A percentile compares a stretch with the other conserved stretches of the same genome.
Evolutionary conservation across 1,284 basidiomycete species (phyloP).

Genomic region (Ustilago crameri): DNA sequence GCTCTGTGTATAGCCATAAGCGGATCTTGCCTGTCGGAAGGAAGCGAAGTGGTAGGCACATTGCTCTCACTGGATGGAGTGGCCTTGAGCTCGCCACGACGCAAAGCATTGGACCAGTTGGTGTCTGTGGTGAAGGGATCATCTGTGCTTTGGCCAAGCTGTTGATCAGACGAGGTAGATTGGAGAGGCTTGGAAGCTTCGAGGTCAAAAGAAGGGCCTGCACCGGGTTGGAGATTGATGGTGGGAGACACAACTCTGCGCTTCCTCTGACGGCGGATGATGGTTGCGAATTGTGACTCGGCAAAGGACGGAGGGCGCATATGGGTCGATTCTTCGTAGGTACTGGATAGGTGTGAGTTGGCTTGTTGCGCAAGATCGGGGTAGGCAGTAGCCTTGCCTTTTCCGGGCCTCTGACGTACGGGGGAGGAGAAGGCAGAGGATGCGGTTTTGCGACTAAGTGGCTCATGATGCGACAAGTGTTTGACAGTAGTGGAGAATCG

Average conservation of each 20-base stretch:
- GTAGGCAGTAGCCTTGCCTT: constrained; percentile 9
- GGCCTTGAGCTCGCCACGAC: constrained; percentile 34
- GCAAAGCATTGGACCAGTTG: constrained; percentile 27
- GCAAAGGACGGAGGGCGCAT: constrained; percentile 50
- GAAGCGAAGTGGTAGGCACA: constrained; percentile 22
- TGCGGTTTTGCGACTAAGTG: neutral
- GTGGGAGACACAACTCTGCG: constrained; percentile 48
- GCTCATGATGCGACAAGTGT: neutral
- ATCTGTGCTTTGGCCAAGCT: neutral
- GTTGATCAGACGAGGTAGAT: neutral
- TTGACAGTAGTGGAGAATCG: no score
- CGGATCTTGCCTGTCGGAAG: constrained; percentile 39
- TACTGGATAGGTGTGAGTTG: neutral
- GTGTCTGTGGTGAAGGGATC: constrained; percentile 18
- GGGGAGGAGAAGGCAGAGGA: constrained; percentile 7
- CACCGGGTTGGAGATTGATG: constrained; percentile 18
- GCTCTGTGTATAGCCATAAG: constrained; percentile 45
- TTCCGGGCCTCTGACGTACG: constrained; percentile 27
- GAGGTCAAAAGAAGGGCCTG: constrained; percentile 23
- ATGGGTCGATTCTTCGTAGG: neutral
- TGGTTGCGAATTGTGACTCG: constrained; percentile 58
- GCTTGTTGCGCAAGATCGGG: neutral
- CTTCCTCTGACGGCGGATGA: constrained; percentile 55
- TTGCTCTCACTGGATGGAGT: constrained; percentile 1
- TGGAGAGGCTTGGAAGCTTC: constrained; percentile 17